These are phyloP conservation scores for Pyrrhoderma noxium DNA, from an alignment of 1,284 basidiomycete species.

Conservation along the genomic window DNA sequence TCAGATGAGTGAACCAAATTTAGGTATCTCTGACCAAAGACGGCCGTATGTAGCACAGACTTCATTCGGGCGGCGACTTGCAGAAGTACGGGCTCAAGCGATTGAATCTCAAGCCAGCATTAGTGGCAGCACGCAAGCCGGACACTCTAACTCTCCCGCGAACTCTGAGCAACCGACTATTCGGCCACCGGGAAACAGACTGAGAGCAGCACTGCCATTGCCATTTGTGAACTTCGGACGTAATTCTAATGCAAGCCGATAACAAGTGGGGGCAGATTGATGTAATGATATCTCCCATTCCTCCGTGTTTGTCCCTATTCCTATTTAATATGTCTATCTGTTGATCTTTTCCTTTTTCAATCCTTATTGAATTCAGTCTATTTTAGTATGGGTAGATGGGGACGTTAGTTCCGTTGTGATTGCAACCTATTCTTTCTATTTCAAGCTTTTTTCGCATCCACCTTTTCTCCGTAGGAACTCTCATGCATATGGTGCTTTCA, in stretches of 20 bases:
- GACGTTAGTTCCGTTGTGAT: too few relatives aligned
- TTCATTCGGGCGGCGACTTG: conserved; percentile 13
- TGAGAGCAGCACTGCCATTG: conserved; percentile 9
- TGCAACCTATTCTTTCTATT: not conserved
- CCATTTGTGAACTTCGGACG: conserved; percentile 16
- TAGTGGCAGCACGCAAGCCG: not conserved
- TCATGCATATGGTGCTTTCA: not conserved
- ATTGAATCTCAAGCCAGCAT: conserved; percentile 11
- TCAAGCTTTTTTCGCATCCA: not conserved
- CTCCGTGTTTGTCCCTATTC: too few relatives aligned
- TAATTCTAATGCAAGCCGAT: conserved; percentile 10
- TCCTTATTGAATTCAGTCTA: too few relatives aligned
- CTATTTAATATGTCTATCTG: too few relatives aligned
- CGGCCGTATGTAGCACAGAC: conserved; percentile 16
- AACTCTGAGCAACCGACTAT: conserved; percentile 6
- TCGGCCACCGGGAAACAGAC: conserved; percentile 5
- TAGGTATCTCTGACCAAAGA: conserved; percentile 1
- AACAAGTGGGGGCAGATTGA: too few relatives aligned
- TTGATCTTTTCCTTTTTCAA: too few relatives aligned
- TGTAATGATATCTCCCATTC: too few relatives aligned
- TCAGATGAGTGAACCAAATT: conserved; percentile 14
- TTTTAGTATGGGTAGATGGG: too few relatives aligned
- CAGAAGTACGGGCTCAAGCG: conserved; percentile 12
- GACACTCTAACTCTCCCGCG: not conserved
- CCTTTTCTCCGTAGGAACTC: not conserved